Evolutionary conservation across 2,329 filamentous ascomycete species (phyloP).

Genomic region (Neofusicoccum sp.): DNA sequence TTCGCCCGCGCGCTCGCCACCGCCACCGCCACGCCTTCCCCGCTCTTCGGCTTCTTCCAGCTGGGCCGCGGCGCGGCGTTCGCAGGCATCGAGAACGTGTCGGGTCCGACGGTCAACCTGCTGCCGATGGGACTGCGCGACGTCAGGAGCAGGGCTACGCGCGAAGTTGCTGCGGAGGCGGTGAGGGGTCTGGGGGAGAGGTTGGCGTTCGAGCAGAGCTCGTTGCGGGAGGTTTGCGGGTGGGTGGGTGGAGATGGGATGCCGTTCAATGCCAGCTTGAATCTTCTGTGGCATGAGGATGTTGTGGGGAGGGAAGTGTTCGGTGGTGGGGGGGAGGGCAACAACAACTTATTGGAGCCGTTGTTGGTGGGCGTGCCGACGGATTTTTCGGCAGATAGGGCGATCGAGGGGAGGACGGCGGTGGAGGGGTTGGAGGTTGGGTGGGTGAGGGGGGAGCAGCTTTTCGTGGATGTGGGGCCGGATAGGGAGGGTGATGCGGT

Average conservation of each 20-base stretch:
- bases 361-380: slow-evolving; percentile 18
- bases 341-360: neutral
- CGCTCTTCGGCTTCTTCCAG: slow-evolving; percentile 37
- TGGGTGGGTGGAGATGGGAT: slow-evolving; percentile 20
- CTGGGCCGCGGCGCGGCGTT: slow-evolving; percentile 35
- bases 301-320: slow-evolving; percentile 4
- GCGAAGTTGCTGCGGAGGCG: slow-evolving; percentile 21
- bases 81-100: slow-evolving; percentile 30
- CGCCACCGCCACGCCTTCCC: slow-evolving; percentile 26
- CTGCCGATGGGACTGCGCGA: slow-evolving; percentile 31
- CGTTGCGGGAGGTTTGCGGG: slow-evolving; percentile 29
- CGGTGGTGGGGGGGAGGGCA: neutral
- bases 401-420: slow-evolving; percentile 1
- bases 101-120: slow-evolving; percentile 37
- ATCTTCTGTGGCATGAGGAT: slow-evolving; percentile 35
- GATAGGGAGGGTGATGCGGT: slow-evolving; percentile 7
- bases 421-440: slow-evolving; percentile 12
- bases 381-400: slow-evolving; percentile 6
- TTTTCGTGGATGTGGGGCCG: slow-evolving; percentile 21
- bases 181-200: slow-evolving; percentile 30
- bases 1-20: slow-evolving; percentile 32
- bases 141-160: neutral
- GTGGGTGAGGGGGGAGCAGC: slow-evolving; percentile 1
- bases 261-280: slow-evolving; percentile 38
- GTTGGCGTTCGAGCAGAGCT: slow-evolving; percentile 34